Evolutionary conservation across 78 protist species (phyloP).

Genomic region (Dictyostelium citrinum): DNA sequence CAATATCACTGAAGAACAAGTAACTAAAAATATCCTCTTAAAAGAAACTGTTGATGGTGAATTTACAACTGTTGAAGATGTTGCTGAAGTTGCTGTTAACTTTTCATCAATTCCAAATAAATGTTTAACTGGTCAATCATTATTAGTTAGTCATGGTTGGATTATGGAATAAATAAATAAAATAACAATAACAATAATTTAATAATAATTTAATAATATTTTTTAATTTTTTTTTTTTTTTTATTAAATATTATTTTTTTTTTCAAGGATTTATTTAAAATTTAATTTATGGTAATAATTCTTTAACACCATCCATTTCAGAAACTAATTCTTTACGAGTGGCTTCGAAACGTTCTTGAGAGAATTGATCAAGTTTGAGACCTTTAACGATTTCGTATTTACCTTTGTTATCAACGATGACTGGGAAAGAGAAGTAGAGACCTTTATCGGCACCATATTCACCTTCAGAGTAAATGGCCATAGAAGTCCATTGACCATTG

Average conservation of each 20-base stretch:
- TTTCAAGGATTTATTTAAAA: constrained; percentile 11
- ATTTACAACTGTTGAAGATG: constrained; percentile 81
- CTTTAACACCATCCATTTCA: constrained; percentile 48
- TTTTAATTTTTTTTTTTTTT: background rate
- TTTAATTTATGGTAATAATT: constrained; percentile 49
- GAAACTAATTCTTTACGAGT: constrained; percentile 42
- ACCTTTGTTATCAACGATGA: constrained; percentile 19
- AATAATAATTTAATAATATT: background rate
- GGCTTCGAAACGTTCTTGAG: constrained; percentile 63
- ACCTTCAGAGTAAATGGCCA: constrained; percentile 84
- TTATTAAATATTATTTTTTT: background rate
- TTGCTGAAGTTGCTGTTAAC: constrained; percentile 82
- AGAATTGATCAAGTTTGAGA: constrained; percentile 60
- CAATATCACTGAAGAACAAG: constrained; percentile 81
- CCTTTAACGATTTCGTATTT: constrained; percentile 64
- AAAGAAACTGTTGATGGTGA: constrained; percentile 86
- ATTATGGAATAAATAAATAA: constrained; percentile 79
- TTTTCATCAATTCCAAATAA: constrained; percentile 72
- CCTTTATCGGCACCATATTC: constrained; percentile 81
- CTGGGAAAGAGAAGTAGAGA: constrained; percentile 80
- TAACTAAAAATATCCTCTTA: constrained; percentile 47
- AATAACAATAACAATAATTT: background rate
- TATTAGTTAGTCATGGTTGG: constrained; percentile 88
- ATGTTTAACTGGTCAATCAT: constrained; percentile 83
- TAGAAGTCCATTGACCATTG: constrained; percentile 61